Evolutionary conservation across 2,329 filamentous ascomycete genomes (phyloP), one percentile per base, ranked within the genome.

Genomic region (Fusarium temperatum): DNA sequence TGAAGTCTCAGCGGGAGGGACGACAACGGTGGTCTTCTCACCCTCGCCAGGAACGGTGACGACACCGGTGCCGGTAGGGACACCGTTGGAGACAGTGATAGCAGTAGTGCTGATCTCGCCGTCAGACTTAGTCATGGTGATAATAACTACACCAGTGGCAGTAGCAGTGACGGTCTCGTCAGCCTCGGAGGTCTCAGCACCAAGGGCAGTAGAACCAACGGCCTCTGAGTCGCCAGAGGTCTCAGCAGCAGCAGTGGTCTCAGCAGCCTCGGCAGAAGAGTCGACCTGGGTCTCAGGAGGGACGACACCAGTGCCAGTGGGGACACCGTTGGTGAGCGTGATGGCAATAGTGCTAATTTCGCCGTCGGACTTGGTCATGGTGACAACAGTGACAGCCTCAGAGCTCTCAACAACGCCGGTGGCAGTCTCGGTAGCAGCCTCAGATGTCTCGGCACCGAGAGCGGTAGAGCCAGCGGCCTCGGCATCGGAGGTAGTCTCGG

Each of bases 311-410:
- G 73, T 66, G 36, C 71, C 74, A 24, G 74, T 68, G 22, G 72
- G 66, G 26, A 63, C 51, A 35, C 60, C 72, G 45, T 66, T 66
- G 47, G 65, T 68, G 28, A 75, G 66, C 28, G 64, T 72, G 12
- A 74, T 38, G 14, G 67, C 59, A 48, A 65, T 70, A 28, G 56
- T 56, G 60, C 61, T 72, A 24, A 71, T 54, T 36, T 73, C 75
- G 8, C 68, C 71, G 9, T 69, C 62, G n/a, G 68, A 50, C 63
- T 75, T 71, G 50, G 75, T 74, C 66, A 78, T 57, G 44, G 68
- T 73, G 45, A 77, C 36, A 47, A 56, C 54, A 24, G 72, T 72
- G 48, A 75, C 60, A 39, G 66, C 48, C 13, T n/a, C 58, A 15
- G 55, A 63, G 57, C 42, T 62, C 42, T 63, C 70, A 24, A 50